These are phyloP conservation scores for Cornus kousa DNA, from an alignment of 148 eudicot species.

Conservation along the genomic window DNA sequence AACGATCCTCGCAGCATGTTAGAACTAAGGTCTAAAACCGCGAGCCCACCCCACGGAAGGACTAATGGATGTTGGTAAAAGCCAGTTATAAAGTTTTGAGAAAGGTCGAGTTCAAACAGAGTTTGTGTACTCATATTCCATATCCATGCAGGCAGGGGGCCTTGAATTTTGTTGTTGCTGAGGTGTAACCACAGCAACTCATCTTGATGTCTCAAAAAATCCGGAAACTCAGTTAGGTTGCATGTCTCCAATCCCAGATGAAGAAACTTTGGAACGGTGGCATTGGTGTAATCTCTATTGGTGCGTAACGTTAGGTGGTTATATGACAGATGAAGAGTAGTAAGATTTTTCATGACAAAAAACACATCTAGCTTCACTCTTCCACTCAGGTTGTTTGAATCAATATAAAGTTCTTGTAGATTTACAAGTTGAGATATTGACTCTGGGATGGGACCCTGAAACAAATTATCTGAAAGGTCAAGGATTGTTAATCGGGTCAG, in stretches of 20 bases:
- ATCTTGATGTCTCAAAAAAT: conserved; percentile 13
- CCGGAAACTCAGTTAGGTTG: conserved; percentile 6
- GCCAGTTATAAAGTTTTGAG: neutral
- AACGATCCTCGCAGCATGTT: conserved; percentile 10
- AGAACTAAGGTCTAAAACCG: neutral
- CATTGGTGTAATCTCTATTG: neutral
- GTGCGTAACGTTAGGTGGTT: conserved; percentile 7
- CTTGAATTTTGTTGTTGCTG: conserved; percentile 17
- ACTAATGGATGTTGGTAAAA: neutral
- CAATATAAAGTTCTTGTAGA: neutral
- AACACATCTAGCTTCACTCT: conserved; percentile 7
- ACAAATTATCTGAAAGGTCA: conserved; percentile 3
- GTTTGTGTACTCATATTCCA: conserved; percentile 13
- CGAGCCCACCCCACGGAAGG: neutral
- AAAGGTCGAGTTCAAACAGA: neutral
- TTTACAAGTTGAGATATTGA: conserved; percentile 9
- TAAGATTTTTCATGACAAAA: conserved; percentile 5
- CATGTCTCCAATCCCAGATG: too few species aligned
- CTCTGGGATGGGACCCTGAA: conserved; percentile 11
- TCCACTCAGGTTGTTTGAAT: conserved; percentile 6
- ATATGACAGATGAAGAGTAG: neutral
- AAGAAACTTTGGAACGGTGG: neutral
- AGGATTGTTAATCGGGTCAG: neutral
- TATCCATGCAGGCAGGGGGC: conserved; percentile 20
- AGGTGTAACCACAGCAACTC: conserved; percentile 10